Evolutionary conservation across 495 filamentous ascomycete species (phyloP), one percentile per base, ranked within the genome.

Genomic region (Penicillium psychrofluorescens): DNA sequence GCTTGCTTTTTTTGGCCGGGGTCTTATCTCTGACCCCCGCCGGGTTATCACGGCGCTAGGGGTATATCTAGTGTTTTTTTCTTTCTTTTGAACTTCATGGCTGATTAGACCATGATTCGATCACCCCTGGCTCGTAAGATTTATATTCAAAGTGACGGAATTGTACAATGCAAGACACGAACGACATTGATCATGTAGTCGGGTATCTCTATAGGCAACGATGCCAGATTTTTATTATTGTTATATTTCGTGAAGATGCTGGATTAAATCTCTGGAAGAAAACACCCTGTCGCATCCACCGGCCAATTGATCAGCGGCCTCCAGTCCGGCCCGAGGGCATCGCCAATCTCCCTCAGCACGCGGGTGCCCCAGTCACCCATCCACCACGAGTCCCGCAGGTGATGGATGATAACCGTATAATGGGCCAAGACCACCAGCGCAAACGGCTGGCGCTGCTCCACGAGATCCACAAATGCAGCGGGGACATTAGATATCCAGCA

Each of bases 381-480:
- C 65, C 67, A 79, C 75, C 75, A 79, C 35, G 65, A 57, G 8
- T 65, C 46, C n/a, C 75, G 57, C 28, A 77, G 40, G 40, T 67
- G 63, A 44, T 77, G 66, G 35, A 79, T 48, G 10, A 75, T 56
- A 11, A 77, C 66, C 6, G 68, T 65, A 50, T 70, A 79, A 48
- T 77, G 71, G 2, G 74, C 72, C 2, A 79, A 61, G 9, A 78
- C 58, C 8, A 75, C 61, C 31, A 79, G 43, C 5, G 83, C 77
- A 34, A 81, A 73, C 0, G 80, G 77, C 31, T 71, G 61, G 8
- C 63, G 65, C 33, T 71, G 54, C 8, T 64, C 63, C 5, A 79
- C 69, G 15, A 79, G 59, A 0, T 71, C 65, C 11, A 78, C 50
- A 51, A 79, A 84, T 9, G 61, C 55, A 2, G 66, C 49, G 0